Evolutionary conservation across 108 stramenopile genomes (phyloP).

Genomic region (Pseudonitzschia delicatissima): DNA sequence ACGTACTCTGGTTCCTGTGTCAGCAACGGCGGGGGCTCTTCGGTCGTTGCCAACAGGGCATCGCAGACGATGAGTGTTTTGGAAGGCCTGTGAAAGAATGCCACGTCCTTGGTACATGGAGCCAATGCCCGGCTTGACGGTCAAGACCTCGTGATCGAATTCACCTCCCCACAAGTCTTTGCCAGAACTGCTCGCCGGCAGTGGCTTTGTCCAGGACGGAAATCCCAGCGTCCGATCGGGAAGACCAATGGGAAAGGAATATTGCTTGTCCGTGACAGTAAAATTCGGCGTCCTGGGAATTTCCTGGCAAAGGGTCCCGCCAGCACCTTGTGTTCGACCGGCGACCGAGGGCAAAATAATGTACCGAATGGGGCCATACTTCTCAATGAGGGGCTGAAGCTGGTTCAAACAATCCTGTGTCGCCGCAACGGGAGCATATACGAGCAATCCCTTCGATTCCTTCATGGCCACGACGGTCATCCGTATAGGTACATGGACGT

Average conservation of each 20-base stretch:
- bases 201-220: constrained; percentile 31
- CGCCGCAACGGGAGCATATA: constrained; percentile 58
- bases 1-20: constrained; percentile 38
- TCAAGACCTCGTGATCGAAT: constrained; percentile 46
- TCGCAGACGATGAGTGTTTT: constrained; percentile 53
- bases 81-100: constrained; percentile 47
- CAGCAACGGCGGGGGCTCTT: constrained; percentile 42
- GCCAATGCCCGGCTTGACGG: constrained; percentile 39
- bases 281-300: constrained; percentile 49
- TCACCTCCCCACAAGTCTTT: constrained; percentile 26
- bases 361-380: constrained; percentile 47
- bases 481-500: constrained; percentile 63
- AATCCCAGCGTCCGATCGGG: constrained; percentile 30
- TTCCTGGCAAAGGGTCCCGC: constrained; percentile 50
- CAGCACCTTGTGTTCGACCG: constrained; percentile 61
- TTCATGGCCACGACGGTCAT: constrained; percentile 44
- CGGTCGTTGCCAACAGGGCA: constrained; percentile 40
- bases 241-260: constrained; percentile 37
- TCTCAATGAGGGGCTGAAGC: constrained; percentile 38
- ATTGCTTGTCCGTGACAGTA: constrained; percentile 47
- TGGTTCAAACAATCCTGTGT: constrained; percentile 51
- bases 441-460: constrained; percentile 38
- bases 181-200: constrained; percentile 21
- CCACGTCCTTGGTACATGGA: constrained; percentile 48
- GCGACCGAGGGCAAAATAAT: constrained; percentile 52